These are phyloP conservation scores for Fusarium scirpi DNA, from an alignment of 2,329 filamentous ascomycete genomes.

Conservation along the genomic window DNA sequence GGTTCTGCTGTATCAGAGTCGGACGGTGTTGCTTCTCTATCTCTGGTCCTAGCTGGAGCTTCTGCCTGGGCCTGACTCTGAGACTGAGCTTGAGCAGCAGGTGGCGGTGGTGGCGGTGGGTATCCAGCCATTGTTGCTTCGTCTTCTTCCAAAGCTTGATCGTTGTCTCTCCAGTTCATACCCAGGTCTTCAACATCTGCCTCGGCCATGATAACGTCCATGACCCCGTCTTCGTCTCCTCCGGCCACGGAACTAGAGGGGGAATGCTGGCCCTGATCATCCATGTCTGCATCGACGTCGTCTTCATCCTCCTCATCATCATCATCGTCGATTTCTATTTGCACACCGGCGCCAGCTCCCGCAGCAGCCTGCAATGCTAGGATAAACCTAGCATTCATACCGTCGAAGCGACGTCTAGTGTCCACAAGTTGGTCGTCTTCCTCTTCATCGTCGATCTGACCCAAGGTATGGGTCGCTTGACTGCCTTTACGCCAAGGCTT, in stretches of 20 bases:
- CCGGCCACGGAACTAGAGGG: slow-evolving; percentile 50
- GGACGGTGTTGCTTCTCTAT: slow-evolving; percentile 74
- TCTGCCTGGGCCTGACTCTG: slow-evolving; percentile 59
- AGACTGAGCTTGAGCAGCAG: slow-evolving; percentile 63
- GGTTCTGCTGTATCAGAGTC: slow-evolving; percentile 78
- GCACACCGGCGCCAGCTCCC: slow-evolving; percentile 45
- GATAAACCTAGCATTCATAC: slow-evolving; percentile 54
- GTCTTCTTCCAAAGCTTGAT: slow-evolving; percentile 78
- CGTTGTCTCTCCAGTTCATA: slow-evolving; percentile 65
- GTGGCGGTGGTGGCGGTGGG: slow-evolving; percentile 70
- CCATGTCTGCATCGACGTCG: slow-evolving; percentile 59
- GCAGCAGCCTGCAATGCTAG: slow-evolving; percentile 53
- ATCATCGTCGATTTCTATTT: slow-evolving; percentile 49
- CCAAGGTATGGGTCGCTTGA: slow-evolving; percentile 76
- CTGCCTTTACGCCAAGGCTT: slow-evolving; percentile 90
- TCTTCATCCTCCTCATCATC: slow-evolving; percentile 51
- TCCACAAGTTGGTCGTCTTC: slow-evolving; percentile 63
- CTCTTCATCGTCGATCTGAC: slow-evolving; percentile 58
- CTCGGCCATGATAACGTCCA: slow-evolving; percentile 70
- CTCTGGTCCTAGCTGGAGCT: slow-evolving; percentile 58
- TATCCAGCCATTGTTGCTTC: slow-evolving; percentile 85
- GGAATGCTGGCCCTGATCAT: slow-evolving; percentile 53
- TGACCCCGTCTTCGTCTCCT: slow-evolving; percentile 63
- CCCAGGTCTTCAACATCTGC: slow-evolving; percentile 60
- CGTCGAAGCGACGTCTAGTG: slow-evolving; percentile 48